Evolutionary conservation across 371 early-diverging fungal genomes (phyloP).

Genomic region (Mortierella sp.): DNA sequence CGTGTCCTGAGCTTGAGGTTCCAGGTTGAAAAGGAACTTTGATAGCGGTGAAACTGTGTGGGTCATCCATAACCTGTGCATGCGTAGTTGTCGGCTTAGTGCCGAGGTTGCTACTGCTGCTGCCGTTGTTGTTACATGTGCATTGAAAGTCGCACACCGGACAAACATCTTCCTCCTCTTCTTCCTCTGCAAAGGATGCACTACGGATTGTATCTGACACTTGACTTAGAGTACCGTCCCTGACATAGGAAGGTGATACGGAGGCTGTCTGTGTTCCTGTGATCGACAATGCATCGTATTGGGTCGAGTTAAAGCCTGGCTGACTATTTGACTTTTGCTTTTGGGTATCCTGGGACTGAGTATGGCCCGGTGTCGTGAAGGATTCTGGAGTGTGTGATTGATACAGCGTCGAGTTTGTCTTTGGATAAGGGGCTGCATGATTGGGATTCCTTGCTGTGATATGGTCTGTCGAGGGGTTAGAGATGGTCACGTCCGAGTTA

Average conservation of each 20-base stretch:
- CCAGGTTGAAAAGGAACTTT: constrained; percentile 45
- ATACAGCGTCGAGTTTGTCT: neutral
- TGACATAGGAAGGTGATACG: neutral
- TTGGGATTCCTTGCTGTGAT: neutral
- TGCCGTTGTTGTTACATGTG: constrained; percentile 57
- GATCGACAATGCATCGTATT: constrained; percentile 4
- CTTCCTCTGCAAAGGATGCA: constrained; percentile 9
- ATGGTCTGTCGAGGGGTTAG: too few relatives aligned
- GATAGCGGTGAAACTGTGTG: constrained; percentile 23
- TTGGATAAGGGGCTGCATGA: neutral
- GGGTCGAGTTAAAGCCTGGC: neutral
- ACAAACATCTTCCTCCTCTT: constrained; percentile 66
- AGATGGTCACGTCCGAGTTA: neutral
- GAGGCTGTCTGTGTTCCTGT: neutral
- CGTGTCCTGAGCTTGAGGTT: neutral
- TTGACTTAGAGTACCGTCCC: constrained; percentile 1
- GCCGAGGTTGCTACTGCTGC: neutral
- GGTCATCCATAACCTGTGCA: constrained; percentile 4
- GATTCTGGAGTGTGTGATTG: neutral
- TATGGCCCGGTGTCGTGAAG: neutral
- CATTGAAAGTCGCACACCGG: constrained; percentile 71
- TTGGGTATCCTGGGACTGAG: neutral
- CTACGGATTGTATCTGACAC: neutral
- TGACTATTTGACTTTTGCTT: neutral
- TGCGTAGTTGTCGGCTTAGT: neutral